Percentiles rank a stretch among this genome's conserved stretches.
Evolutionary conservation across 805 yeast genomes (phyloP).

Genomic region (Yamadazyma tumulicola): DNA sequence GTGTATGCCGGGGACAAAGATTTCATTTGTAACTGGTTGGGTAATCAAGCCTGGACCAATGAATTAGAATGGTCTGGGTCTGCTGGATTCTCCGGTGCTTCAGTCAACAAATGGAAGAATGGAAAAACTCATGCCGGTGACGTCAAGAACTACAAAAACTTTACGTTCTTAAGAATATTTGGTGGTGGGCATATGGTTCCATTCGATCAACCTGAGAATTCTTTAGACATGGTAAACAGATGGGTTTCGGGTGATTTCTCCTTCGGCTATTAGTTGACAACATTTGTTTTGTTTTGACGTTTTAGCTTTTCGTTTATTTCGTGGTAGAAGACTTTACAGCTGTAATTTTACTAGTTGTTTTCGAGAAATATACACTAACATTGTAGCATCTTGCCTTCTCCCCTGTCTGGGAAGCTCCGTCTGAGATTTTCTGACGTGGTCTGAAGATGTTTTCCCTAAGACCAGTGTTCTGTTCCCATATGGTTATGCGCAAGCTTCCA

Average conservation of each 20-base stretch:
- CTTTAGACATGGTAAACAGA: slow-evolving; percentile 78
- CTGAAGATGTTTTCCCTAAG: too few relatives aligned
- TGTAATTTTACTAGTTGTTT: too few relatives aligned
- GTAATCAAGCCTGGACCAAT: slow-evolving; percentile 41
- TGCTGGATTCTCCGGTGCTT: slow-evolving; percentile 15
- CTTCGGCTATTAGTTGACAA: slow-evolving; percentile 11
- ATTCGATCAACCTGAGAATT: slow-evolving; percentile 73
- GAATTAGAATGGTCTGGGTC: slow-evolving; percentile 21
- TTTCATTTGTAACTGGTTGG: slow-evolving; percentile 45
- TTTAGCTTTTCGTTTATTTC: too few relatives aligned
- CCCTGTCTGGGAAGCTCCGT: too few relatives aligned
- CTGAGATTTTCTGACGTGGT: too few relatives aligned
- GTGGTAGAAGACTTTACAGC: too few relatives aligned
- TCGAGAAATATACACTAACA: too few relatives aligned
- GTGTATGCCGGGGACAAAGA: slow-evolving; percentile 74
- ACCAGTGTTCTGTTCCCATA: too few relatives aligned
- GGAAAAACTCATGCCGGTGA: slow-evolving; percentile 58
- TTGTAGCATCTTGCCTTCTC: too few relatives aligned
- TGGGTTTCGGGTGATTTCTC: slow-evolving; percentile 73
- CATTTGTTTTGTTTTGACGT: too few relatives aligned
- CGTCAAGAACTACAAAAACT: slow-evolving; percentile 65
- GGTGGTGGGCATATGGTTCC: slow-evolving; percentile 98
- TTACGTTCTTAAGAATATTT: slow-evolving; percentile 80
- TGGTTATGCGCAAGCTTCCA: too few relatives aligned
- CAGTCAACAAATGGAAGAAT: slow-evolving; percentile 38